phyloP scores from a whole-genome alignment of 495 filamentous ascomycete species.

The Choiromyces venosus region DNA sequence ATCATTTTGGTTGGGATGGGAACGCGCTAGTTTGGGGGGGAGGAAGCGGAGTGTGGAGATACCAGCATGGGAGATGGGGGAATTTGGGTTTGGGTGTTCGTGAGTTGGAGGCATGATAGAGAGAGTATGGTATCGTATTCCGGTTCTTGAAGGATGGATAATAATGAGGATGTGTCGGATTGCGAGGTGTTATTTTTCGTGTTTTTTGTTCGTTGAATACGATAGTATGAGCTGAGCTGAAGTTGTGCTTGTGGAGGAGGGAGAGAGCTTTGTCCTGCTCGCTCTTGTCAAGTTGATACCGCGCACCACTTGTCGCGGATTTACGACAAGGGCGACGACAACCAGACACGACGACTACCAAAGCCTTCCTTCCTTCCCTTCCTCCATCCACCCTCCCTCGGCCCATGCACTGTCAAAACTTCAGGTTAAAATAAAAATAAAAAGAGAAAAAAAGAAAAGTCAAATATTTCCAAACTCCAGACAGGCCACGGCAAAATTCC shows the following conservation, averaged over 20 bases:
- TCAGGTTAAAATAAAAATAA: slow-evolving; percentile 11
- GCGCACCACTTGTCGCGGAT: neutral
- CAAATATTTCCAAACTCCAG: slow-evolving; percentile 1
- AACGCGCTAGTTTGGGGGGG: neutral
- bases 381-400: slow-evolving; percentile 1
- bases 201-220: no score
- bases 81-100: neutral
- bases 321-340: neutral
- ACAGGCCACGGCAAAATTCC: neutral
- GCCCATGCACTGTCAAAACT: slow-evolving; percentile 14
- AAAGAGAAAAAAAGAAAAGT: neutral
- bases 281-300: neutral
- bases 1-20: neutral
- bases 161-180: neutral
- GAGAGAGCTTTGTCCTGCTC: neutral
- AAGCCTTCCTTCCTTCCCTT: no score
- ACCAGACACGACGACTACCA: neutral
- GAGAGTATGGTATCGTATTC: neutral
- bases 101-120: neutral
- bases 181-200: no score
- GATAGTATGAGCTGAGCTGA: neutral
- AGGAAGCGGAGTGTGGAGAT: neutral
- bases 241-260: neutral
- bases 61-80: neutral
- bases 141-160: neutral